phyloP scores from a whole-genome alignment of 495 filamentous ascomycete genomes.

The Aspergillus sclerotioniger region DNA sequence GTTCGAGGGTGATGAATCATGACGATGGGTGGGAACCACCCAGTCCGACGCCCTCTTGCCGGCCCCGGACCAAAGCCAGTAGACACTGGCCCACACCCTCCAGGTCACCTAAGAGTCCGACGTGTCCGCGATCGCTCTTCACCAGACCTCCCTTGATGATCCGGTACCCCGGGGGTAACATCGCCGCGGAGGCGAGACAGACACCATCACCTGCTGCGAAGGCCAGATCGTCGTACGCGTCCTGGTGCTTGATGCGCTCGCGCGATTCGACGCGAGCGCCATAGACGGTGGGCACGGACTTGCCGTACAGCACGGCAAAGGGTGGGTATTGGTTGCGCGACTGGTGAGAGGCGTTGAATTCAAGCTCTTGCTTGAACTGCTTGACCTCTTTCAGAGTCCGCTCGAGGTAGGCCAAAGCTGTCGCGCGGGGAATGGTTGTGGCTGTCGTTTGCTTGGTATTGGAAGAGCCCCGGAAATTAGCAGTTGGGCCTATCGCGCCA shows the following conservation, averaged over 20 bases:
- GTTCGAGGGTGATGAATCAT: background rate
- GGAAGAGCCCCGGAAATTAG: slow-evolving; percentile 28
- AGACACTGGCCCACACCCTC: slow-evolving; percentile 76
- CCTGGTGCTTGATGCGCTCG: slow-evolving; percentile 67
- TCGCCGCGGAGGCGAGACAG: slow-evolving; percentile 78
- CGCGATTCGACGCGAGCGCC: slow-evolving; percentile 67
- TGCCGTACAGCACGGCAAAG: slow-evolving; percentile 81
- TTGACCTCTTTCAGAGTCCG: slow-evolving; percentile 71
- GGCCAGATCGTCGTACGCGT: slow-evolving; percentile 83
- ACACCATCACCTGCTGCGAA: slow-evolving; percentile 91
- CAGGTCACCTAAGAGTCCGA: slow-evolving; percentile 81
- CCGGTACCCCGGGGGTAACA: slow-evolving; percentile 80
- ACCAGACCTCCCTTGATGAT: slow-evolving; percentile 69
- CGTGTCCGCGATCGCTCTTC: slow-evolving; percentile 79
- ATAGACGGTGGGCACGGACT: slow-evolving; percentile 79
- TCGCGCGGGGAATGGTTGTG: slow-evolving; percentile 47
- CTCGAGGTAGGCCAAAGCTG: slow-evolving; percentile 68
- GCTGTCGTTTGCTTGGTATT: slow-evolving; percentile 38
- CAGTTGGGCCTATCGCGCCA: slow-evolving; percentile 37
- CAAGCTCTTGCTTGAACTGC: slow-evolving; percentile 71
- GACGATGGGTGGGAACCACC: slow-evolving; percentile 24
- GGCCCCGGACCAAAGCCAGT: slow-evolving; percentile 59
- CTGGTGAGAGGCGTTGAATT: slow-evolving; percentile 58
- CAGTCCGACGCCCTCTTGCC: slow-evolving; percentile 69
- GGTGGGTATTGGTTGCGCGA: slow-evolving; percentile 73